phyloP scores from a whole-genome alignment of 805 yeast genomes.

The Geotrichum ghanense region DNA sequence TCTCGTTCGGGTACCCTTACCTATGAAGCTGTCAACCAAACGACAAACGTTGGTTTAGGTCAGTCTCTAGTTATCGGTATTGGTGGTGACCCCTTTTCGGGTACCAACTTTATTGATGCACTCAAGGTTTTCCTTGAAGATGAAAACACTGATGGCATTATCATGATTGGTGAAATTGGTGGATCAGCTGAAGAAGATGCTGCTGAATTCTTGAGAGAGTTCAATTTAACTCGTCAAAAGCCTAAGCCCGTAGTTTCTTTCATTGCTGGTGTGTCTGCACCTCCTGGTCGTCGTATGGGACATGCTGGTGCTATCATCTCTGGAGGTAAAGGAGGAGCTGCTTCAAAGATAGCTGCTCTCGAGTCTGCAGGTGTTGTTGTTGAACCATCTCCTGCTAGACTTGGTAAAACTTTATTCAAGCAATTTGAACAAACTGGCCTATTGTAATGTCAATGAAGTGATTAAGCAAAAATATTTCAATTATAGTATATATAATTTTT shows the following conservation, averaged over 20 bases:
- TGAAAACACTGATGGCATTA: conserved; percentile 92
- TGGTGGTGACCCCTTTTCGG: conserved; percentile 99
- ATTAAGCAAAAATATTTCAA: too few species aligned
- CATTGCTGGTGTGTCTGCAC: conserved; percentile 98
- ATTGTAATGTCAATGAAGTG: conserved; percentile 17
- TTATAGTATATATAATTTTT: too few species aligned
- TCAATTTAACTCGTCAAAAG: conserved; percentile 77
- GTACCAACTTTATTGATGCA: conserved; percentile 96
- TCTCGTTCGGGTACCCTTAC: conserved; percentile 97
- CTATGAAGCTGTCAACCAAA: conserved; percentile 97
- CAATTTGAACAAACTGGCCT: conserved; percentile 60
- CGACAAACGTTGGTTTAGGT: conserved; percentile 91
- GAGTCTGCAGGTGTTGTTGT: conserved; percentile 87
- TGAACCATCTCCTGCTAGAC: conserved; percentile 92
- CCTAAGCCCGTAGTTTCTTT: conserved; percentile 98
- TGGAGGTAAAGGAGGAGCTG: conserved; percentile 98
- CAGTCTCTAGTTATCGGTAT: conserved; percentile 96
- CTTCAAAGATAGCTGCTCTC: conserved; percentile 88
- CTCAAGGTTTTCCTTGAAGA: conserved; percentile 82
- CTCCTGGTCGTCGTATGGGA: conserved; percentile 99
- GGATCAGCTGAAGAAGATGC: conserved; percentile 99
- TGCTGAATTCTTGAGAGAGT: conserved; percentile 82
- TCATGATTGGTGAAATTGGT: conserved; percentile 98
- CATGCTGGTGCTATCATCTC: conserved; percentile 99
- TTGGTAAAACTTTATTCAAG: conserved; percentile 84